Conservation (phyloP, 371 early-diverging fungal genomes). For the Blastocladiella emersonii region DNA sequence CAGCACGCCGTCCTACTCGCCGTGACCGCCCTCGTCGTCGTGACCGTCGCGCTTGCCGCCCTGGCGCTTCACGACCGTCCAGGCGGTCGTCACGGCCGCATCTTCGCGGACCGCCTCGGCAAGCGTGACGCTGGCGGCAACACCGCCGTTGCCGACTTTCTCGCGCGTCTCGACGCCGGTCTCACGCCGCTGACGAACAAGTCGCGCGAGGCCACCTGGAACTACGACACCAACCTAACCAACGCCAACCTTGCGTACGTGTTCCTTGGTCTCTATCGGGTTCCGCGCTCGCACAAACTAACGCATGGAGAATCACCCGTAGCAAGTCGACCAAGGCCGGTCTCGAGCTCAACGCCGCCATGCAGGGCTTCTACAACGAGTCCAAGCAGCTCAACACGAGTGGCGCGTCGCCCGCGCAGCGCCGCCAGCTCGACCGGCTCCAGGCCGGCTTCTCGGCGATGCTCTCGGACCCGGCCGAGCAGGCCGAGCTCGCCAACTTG, state of each 20-base stretch:
- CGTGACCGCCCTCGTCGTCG: too few species aligned
- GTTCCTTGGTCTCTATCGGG: too few species aligned
- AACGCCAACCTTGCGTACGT: slow-evolving; percentile 6
- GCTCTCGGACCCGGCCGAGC: background rate
- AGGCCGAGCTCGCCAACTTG: slow-evolving; percentile 4
- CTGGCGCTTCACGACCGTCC: background rate
- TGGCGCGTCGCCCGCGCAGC: slow-evolving; percentile 3
- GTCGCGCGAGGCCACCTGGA: slow-evolving; percentile 7
- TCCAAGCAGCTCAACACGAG: background rate
- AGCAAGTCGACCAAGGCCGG: background rate
- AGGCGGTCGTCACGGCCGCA: too few species aligned
- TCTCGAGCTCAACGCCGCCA: slow-evolving; percentile 3
- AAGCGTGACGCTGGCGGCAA: background rate
- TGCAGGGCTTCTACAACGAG: background rate
- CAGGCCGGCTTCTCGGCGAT: background rate
- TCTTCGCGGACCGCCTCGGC: too few species aligned
- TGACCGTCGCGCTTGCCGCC: too few species aligned
- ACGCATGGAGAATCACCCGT: too few species aligned
- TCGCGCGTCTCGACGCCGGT: background rate
- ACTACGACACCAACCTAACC: slow-evolving; percentile 11
- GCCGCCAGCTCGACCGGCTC: slow-evolving; percentile 7
- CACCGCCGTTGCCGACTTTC: background rate
- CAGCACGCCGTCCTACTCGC: too few species aligned
- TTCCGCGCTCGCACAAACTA: too few species aligned
- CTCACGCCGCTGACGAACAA: background rate